Evolutionary conservation across 2,329 filamentous ascomycete species (phyloP).

Genomic region (Claviceps arundinis): DNA sequence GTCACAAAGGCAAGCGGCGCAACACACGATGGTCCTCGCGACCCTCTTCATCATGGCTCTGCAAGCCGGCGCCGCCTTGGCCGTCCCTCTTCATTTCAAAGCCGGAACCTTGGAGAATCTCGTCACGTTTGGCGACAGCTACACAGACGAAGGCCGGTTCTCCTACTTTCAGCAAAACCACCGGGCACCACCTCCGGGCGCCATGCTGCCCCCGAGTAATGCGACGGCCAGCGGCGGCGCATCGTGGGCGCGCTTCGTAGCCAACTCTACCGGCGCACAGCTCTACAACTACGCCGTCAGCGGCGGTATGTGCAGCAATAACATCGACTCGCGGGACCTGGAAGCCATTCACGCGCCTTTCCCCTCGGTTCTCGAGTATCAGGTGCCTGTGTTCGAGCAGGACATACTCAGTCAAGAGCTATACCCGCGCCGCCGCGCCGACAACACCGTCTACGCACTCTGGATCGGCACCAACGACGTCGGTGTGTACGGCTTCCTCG

Average conservation of each 20-base stretch:
- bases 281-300: slow-evolving; percentile 58
- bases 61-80: not conserved
- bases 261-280: slow-evolving; percentile 41
- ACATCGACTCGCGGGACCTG: slow-evolving; percentile 45
- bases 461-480: slow-evolving; percentile 80
- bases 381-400: slow-evolving; percentile 42
- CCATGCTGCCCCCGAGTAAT: slow-evolving; percentile 30
- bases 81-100: not conserved
- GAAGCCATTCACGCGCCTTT: slow-evolving; percentile 29
- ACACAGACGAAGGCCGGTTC: slow-evolving; percentile 58
- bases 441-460: slow-evolving; percentile 58
- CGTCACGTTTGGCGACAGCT: slow-evolving; percentile 63
- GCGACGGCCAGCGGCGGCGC: slow-evolving; percentile 51
- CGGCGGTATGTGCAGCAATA: slow-evolving; percentile 60
- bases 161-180: slow-evolving; percentile 50
- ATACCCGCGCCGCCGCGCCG: slow-evolving; percentile 29
- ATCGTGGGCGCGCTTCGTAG: slow-evolving; percentile 55
- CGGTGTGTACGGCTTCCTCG: slow-evolving; percentile 51
- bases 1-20: not conserved
- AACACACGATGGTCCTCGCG: not conserved
- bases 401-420: slow-evolving; percentile 28
- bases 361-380: slow-evolving; percentile 49
- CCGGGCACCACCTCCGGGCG: slow-evolving; percentile 47
- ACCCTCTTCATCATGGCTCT: not conserved
- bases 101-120: slow-evolving; percentile 30